Evolutionary conservation across 345 rosid genomes (phyloP).

Genomic region (Pugionium dolabratum): DNA sequence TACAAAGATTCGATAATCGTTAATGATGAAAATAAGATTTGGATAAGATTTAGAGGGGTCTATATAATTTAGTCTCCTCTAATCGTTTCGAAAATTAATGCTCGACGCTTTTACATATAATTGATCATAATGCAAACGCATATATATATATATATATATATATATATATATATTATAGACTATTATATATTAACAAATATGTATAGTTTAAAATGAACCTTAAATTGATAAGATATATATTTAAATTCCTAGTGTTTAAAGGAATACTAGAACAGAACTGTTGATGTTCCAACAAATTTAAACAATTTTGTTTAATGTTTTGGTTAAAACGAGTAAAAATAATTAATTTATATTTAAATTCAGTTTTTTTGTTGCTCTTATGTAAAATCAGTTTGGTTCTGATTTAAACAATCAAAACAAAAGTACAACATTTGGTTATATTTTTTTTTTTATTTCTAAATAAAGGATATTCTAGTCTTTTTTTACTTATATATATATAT

Average conservation of each 20-base stretch:
- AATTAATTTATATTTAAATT: neutral
- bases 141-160: too few species aligned
- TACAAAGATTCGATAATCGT: constrained; percentile 22
- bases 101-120: neutral
- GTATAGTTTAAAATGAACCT: neutral
- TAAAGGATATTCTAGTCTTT: too few species aligned
- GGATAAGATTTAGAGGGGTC: constrained; percentile 41
- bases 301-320: neutral
- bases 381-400: neutral
- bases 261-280: too few species aligned
- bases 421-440: too few species aligned
- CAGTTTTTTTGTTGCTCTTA: neutral
- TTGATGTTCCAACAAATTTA: neutral
- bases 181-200: too few species aligned
- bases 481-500: too few species aligned
- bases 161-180: too few species aligned
- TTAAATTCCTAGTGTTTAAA: too few species aligned
- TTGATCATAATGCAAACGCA: neutral
- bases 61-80: constrained; percentile 28
- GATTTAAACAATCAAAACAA: too few species aligned
- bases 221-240: neutral
- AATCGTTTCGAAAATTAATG: constrained; percentile 22
- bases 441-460: too few species aligned
- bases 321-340: neutral
- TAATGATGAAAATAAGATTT: constrained; percentile 38